These are phyloP conservation scores for Solanum piurae DNA, from an alignment of 257 asterid species.

Conservation along the genomic window DNA sequence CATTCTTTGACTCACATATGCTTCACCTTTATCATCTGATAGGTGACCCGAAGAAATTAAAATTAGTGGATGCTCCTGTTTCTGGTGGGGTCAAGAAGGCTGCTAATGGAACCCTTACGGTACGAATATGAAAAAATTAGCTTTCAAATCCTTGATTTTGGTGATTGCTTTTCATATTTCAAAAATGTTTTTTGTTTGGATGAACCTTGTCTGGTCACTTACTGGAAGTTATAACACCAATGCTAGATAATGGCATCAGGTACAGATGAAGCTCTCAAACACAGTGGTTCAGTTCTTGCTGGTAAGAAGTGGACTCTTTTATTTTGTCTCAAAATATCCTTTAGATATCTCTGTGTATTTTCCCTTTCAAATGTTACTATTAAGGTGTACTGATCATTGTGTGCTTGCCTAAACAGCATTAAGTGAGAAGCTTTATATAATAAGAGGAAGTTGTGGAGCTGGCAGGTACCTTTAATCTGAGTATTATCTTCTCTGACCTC, in stretches of 20 bases:
- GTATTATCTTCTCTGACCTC: neutral
- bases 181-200: neutral
- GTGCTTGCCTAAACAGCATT: slow-evolving; percentile 46
- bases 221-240: slow-evolving; percentile 9
- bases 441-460: slow-evolving; percentile 93
- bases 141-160: neutral
- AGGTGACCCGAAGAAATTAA: slow-evolving; percentile 72
- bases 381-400: neutral
- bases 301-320: slow-evolving; percentile 29
- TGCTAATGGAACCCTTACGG: slow-evolving; percentile 86
- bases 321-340: neutral
- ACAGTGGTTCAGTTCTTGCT: slow-evolving; percentile 80
- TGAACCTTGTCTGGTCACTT: neutral
- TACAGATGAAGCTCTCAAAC: slow-evolving; percentile 77
- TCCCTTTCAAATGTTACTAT: neutral
- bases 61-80: slow-evolving; percentile 97
- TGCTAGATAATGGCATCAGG: slow-evolving; percentile 97
- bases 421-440: slow-evolving; percentile 90
- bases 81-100: slow-evolving; percentile 98
- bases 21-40: neutral
- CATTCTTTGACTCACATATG: neutral
- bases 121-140: slow-evolving; percentile 23
- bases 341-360: neutral
- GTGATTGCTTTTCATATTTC: neutral
- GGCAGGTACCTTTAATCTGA: slow-evolving; percentile 55